Evolutionary conservation across 73 alveolate species (phyloP).

Genomic region (Tetrahymena elliotti): DNA sequence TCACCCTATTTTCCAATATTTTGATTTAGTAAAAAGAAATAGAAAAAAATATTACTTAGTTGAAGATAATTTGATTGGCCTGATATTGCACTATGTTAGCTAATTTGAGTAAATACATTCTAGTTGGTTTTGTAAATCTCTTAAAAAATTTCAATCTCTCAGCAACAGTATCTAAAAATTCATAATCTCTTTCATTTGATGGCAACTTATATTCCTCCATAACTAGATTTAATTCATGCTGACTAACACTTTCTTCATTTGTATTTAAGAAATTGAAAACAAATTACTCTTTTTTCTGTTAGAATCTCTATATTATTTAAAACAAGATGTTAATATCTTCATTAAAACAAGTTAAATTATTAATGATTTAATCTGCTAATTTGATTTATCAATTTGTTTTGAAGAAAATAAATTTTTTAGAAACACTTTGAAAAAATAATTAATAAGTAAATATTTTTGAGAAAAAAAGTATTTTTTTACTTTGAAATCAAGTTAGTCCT

Average conservation of each 20-base stretch:
- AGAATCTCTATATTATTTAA: neutral
- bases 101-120: neutral
- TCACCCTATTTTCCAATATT: conserved; percentile 16
- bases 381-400: too few species aligned
- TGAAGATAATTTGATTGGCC: neutral
- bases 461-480: too few species aligned
- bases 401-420: neutral
- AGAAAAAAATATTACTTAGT: neutral
- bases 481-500: neutral
- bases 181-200: neutral
- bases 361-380: too few species aligned
- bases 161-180: neutral
- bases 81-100: neutral
- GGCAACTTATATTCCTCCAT: neutral
- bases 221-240: neutral
- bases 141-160: neutral
- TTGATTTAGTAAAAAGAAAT: neutral
- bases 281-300: neutral
- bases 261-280: neutral
- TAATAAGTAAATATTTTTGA: too few species aligned
- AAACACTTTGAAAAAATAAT: too few species aligned
- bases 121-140: neutral
- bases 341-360: neutral
- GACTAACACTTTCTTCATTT: neutral
- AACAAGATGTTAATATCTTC: neutral